Evolutionary conservation across 148 eudicot species (phyloP).

Genomic region (Persicaria maculosa): DNA sequence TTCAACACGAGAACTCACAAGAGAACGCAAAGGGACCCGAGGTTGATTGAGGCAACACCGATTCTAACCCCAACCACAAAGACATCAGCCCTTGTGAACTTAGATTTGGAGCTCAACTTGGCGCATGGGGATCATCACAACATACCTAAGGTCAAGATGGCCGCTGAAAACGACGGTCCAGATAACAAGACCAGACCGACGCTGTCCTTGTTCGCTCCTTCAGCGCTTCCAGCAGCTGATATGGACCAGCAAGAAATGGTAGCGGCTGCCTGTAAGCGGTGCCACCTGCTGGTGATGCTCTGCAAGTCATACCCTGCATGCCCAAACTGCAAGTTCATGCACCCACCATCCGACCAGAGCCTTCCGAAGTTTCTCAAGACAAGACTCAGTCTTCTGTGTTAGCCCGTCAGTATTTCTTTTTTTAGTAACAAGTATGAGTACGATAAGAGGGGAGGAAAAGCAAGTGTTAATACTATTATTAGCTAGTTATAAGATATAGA

Average conservation of each 20-base stretch:
- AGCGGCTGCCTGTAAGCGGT: constrained; percentile 46
- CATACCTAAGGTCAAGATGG: background rate
- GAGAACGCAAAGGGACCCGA: constrained; percentile 40
- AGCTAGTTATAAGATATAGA: background rate
- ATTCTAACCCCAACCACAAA: constrained; percentile 11
- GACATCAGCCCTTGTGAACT: constrained; percentile 27
- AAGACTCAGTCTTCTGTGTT: constrained; percentile 32
- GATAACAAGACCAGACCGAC: constrained; percentile 13
- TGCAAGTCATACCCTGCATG: constrained; percentile 50
- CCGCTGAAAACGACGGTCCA: background rate
- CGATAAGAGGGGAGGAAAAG: background rate
- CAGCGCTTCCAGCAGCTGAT: background rate
- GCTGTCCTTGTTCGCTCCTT: constrained; percentile 19
- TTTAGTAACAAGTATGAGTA: background rate
- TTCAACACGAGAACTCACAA: constrained; percentile 44
- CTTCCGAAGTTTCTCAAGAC: constrained; percentile 16
- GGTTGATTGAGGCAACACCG: constrained; percentile 14
- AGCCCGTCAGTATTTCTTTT: background rate
- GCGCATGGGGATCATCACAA: constrained; percentile 25
- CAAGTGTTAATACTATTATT: constrained; percentile 1
- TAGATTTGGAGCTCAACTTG: constrained; percentile 53
- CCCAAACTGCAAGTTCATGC: constrained; percentile 61
- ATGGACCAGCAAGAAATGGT: constrained; percentile 33
- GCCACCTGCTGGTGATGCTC: constrained; percentile 62
- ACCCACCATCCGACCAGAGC: constrained; percentile 32